A percentile compares a stretch with the other conserved stretches of the same genome.
Evolutionary conservation across 768 basidiomycete species (phyloP).

Genomic region (Kwoniella dejecticola): DNA sequence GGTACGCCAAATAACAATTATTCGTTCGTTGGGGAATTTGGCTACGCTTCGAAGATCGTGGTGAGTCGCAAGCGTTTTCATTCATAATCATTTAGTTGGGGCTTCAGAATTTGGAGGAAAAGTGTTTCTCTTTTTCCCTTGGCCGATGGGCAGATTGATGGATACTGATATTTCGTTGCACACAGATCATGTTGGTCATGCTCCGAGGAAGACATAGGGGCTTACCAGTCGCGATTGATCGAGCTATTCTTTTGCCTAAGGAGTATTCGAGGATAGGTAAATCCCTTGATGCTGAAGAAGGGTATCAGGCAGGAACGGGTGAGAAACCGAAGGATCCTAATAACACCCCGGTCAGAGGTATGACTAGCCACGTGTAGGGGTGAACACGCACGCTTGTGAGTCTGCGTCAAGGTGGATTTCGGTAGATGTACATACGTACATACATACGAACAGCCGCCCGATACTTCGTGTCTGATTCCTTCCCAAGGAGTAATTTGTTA

Average conservation of each 20-base stretch:
- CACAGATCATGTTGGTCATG: slow-evolving; percentile 34
- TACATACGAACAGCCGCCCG: too few relatives aligned
- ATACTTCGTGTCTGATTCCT: too few relatives aligned
- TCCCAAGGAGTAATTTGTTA: too few relatives aligned
- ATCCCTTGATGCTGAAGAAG: not conserved
- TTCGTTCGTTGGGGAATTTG: slow-evolving; percentile 41
- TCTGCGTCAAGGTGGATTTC: too few relatives aligned
- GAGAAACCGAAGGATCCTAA: not conserved
- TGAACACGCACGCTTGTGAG: too few relatives aligned
- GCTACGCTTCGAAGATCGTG: slow-evolving; percentile 43
- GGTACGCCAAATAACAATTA: slow-evolving; percentile 50
- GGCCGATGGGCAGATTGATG: too few relatives aligned
- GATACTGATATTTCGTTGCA: not conserved
- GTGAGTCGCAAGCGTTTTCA: slow-evolving; percentile 41
- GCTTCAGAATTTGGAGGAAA: too few relatives aligned
- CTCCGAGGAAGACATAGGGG: slow-evolving; percentile 48
- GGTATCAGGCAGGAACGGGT: not conserved
- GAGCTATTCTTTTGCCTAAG: slow-evolving; percentile 42
- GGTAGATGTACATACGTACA: too few relatives aligned
- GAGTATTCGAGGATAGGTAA: slow-evolving; percentile 38
- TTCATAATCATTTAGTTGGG: not conserved
- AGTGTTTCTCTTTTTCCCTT: too few relatives aligned
- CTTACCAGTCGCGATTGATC: slow-evolving; percentile 49
- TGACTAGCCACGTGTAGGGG: too few relatives aligned
- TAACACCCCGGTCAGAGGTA: not conserved